Percentiles rank a stretch among this genome's conserved stretches.
phyloP scores from a whole-genome alignment of 345 rosid genomes.

The Hevea brasiliensis region DNA sequence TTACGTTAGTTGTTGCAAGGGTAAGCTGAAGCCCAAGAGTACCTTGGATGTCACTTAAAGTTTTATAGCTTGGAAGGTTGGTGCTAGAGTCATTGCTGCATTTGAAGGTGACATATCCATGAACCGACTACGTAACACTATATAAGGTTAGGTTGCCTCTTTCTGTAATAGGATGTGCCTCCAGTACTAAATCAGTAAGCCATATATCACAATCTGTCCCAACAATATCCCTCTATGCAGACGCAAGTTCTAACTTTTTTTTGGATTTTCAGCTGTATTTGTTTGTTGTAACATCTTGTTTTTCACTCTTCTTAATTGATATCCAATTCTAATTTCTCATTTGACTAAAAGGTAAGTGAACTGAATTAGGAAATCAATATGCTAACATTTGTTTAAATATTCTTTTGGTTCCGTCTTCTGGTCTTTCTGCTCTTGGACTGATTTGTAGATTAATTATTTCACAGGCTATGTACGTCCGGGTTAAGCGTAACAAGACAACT shows the following conservation, averaged over 20 bases:
- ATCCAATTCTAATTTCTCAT: background rate
- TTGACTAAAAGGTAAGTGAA: background rate
- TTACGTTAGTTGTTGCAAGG: background rate
- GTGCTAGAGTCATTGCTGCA: background rate
- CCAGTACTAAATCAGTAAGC: background rate
- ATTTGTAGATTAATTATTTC: slow-evolving; percentile 1
- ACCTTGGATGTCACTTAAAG: background rate
- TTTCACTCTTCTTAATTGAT: background rate
- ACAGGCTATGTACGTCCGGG: slow-evolving; percentile 92
- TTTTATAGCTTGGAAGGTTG: background rate
- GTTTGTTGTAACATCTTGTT: background rate
- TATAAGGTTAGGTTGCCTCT: background rate
- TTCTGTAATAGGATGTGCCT: background rate
- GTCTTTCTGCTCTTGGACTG: background rate
- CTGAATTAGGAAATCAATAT: background rate
- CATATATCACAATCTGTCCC: background rate
- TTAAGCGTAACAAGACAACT: slow-evolving; percentile 79
- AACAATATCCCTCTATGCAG: background rate
- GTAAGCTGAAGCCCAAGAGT: background rate
- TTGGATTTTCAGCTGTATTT: background rate
- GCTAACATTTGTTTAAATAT: background rate
- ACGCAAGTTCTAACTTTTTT: background rate
- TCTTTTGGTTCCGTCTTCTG: slow-evolving; percentile 10
- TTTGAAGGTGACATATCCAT: background rate
- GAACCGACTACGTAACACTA: background rate